Evolutionary conservation across 2,329 filamentous ascomycete genomes (phyloP).

Genomic region (Trichoderma brevicompactum): DNA sequence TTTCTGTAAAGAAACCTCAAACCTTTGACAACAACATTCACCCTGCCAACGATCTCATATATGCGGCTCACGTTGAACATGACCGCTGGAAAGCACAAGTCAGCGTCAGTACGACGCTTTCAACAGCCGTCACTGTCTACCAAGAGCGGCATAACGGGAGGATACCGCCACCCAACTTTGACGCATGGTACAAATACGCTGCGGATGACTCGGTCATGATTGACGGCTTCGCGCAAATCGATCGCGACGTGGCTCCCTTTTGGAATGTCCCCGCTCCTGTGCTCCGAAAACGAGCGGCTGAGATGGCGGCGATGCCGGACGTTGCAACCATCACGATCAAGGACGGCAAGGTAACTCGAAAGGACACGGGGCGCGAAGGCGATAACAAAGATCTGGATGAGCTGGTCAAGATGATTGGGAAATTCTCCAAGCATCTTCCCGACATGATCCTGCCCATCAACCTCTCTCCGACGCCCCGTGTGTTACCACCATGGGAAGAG

Average conservation of each 20-base stretch:
- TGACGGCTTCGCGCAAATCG: slow-evolving; percentile 81
- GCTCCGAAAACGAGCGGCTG: slow-evolving; percentile 63
- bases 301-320: slow-evolving; percentile 47
- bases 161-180: slow-evolving; percentile 78
- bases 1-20: slow-evolving; percentile 39
- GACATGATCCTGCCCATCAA: slow-evolving; percentile 89
- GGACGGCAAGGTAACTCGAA: slow-evolving; percentile 61
- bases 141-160: slow-evolving; percentile 62
- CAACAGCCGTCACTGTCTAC: slow-evolving; percentile 54
- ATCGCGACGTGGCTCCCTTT: slow-evolving; percentile 74
- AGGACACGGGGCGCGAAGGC: slow-evolving; percentile 40
- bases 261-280: slow-evolving; percentile 72
- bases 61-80: slow-evolving; percentile 51
- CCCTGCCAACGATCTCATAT: slow-evolving; percentile 55
- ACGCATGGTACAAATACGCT: slow-evolving; percentile 83
- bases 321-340: slow-evolving; percentile 62
- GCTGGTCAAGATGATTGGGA: slow-evolving; percentile 68
- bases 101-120: slow-evolving; percentile 52
- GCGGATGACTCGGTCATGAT: slow-evolving; percentile 74
- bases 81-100: slow-evolving; percentile 56
- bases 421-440: slow-evolving; percentile 73
- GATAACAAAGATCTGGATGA: slow-evolving; percentile 47
- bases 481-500: slow-evolving; percentile 65
- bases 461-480: slow-evolving; percentile 53
- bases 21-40: slow-evolving; percentile 43